Percentiles rank a stretch among this genome's conserved stretches.
Evolutionary conservation across 495 filamentous ascomycete species (phyloP).

Genomic region (Aspergillus cristatus): DNA sequence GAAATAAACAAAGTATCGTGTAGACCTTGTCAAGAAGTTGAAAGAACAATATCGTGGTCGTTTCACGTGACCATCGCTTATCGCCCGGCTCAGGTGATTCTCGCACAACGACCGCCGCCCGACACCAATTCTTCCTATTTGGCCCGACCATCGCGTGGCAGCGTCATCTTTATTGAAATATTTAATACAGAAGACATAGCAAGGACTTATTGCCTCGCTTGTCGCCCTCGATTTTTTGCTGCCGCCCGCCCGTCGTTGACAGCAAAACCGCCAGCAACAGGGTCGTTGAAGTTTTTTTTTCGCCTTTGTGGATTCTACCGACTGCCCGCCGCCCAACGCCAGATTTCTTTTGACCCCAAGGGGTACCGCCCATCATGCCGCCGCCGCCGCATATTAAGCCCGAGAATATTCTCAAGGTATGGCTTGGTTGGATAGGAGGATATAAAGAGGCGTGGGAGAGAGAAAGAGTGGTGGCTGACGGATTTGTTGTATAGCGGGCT

Average conservation of each 20-base stretch:
- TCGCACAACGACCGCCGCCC: constrained; percentile 32
- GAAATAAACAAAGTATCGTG: too few relatives aligned
- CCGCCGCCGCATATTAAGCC: constrained; percentile 93
- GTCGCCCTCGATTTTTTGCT: constrained; percentile 15
- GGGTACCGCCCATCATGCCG: constrained; percentile 62
- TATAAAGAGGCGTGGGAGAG: constrained; percentile 2
- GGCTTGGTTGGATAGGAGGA: constrained; percentile 13
- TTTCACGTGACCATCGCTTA: constrained; percentile 31
- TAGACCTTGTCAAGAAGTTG: too few relatives aligned
- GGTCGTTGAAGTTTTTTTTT: background rate
- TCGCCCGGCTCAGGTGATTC: constrained; percentile 31
- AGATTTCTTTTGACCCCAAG: constrained; percentile 11
- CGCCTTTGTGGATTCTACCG: background rate
- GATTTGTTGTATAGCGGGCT: constrained; percentile 53
- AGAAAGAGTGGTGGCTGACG: constrained; percentile 6
- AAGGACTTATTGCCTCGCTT: background rate
- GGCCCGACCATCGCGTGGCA: constrained; percentile 36
- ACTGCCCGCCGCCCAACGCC: background rate
- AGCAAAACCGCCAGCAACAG: background rate
- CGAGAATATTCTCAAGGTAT: constrained; percentile 93
- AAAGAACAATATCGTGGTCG: background rate
- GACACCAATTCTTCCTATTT: constrained; percentile 13
- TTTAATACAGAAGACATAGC: too few relatives aligned
- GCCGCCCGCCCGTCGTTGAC: constrained; percentile 18
- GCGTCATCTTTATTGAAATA: constrained; percentile 13